Evolutionary conservation across 2,329 filamentous ascomycete genomes (phyloP).

Genomic region (Cercospora janseana): DNA sequence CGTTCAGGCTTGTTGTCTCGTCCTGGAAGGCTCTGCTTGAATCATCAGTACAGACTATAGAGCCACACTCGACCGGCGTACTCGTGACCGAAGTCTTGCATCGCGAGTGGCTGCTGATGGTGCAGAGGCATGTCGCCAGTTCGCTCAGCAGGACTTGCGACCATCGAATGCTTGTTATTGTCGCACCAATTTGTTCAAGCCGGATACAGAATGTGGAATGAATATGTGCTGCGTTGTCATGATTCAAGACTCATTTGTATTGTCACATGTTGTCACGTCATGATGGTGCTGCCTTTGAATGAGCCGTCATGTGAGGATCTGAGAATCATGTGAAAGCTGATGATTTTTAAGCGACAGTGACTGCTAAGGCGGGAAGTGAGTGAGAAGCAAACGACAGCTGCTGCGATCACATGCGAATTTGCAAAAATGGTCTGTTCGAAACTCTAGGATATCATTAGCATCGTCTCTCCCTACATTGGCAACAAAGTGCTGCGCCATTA

Average conservation of each 20-base stretch:
- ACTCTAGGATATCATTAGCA: not conserved
- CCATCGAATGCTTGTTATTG: not conserved
- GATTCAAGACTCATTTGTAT: too few relatives aligned
- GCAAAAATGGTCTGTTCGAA: not conserved
- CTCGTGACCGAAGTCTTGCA: not conserved
- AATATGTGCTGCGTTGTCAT: too few relatives aligned
- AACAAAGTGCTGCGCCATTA: not conserved
- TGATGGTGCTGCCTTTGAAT: not conserved
- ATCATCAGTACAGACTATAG: not conserved
- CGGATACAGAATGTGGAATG: too few relatives aligned
- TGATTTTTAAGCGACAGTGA: not conserved
- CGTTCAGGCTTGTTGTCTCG: too few relatives aligned
- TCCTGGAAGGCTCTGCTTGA: not conserved
- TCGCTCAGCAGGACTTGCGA: not conserved
- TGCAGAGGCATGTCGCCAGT: not conserved
- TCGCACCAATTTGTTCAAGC: too few relatives aligned
- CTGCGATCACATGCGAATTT: not conserved
- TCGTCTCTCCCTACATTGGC: slow-evolving; percentile 2
- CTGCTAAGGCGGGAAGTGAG: not conserved
- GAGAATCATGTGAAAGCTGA: not conserved
- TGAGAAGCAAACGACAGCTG: not conserved
- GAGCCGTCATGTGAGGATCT: too few relatives aligned
- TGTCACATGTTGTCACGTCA: not conserved
- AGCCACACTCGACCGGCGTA: not conserved
- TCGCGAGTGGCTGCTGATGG: not conserved